Percentiles rank a stretch among this genome's conserved stretches.
Conservation (phyloP, 345 rosid species). For the Eucalyptus melliodora region DNA sequence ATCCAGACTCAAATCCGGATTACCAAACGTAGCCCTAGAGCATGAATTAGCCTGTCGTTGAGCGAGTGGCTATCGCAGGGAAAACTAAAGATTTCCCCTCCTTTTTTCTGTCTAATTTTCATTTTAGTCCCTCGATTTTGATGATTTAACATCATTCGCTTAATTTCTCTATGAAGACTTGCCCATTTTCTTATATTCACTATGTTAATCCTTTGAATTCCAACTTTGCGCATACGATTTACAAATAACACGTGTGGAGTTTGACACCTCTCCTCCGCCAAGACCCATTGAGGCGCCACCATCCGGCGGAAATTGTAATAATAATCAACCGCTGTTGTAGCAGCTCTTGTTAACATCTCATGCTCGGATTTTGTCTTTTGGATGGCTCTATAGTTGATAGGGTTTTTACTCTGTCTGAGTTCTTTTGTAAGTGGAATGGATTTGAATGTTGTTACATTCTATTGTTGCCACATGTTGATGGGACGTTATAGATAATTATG, state of each 20-base stretch:
- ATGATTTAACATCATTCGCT: not conserved
- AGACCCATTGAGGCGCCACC: no score
- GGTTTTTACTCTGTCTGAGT: not conserved
- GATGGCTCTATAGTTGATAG: no score
- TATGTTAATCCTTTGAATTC: not conserved
- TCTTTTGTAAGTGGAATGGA: not conserved
- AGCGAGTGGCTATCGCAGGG: not conserved
- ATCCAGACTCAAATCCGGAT: no score
- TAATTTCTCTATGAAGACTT: not conserved
- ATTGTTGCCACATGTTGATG: no score
- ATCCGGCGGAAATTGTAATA: no score
- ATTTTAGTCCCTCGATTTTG: not conserved
- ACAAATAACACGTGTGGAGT: not conserved
- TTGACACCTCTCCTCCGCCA: not conserved
- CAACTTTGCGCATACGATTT: not conserved
- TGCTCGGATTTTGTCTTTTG: no score
- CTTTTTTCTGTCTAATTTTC: not conserved
- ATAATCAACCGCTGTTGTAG: no score
- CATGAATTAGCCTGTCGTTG: conserved; percentile 31
- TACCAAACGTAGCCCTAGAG: conserved; percentile 5
- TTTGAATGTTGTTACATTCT: not conserved
- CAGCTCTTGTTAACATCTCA: no score
- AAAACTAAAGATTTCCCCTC: not conserved
- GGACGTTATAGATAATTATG: no score
- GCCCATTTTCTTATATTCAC: not conserved